A percentile compares a stretch with the other conserved stretches of the same genome.
phyloP scores from a whole-genome alignment of 176 grass and related monocot species.

The Triticum monococcum region DNA sequence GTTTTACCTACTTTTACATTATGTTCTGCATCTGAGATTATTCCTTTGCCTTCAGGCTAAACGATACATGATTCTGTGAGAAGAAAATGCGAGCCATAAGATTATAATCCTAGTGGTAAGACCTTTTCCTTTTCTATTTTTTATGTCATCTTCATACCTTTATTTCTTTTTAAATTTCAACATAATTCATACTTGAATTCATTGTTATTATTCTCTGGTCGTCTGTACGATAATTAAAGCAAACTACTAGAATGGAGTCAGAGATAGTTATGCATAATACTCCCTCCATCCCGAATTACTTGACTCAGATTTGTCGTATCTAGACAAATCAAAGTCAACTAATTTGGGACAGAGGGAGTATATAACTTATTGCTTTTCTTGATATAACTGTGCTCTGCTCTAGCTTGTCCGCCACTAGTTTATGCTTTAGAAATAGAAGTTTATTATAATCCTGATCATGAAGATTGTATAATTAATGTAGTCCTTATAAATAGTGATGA shows the following conservation, averaged over 20 bases:
- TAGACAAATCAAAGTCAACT: too few relatives aligned
- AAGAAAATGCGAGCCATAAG: neutral
- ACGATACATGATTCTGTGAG: neutral
- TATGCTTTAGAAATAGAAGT: neutral
- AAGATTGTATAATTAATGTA: neutral
- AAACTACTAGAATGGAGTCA: neutral
- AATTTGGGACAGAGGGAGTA: neutral
- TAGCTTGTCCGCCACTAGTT: neutral
- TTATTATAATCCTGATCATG: neutral
- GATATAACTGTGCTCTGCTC: neutral
- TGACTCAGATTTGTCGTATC: too few relatives aligned
- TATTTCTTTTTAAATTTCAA: neutral
- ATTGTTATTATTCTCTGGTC: neutral
- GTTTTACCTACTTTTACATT: neutral
- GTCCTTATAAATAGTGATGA: neutral
- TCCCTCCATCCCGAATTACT: too few relatives aligned
- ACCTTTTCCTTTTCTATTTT: neutral
- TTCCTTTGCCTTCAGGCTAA: neutral
- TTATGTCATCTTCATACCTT: neutral
- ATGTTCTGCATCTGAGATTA: neutral
- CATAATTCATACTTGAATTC: neutral
- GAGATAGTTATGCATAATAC: neutral
- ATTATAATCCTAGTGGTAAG: constrained; percentile 16
- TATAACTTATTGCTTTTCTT: neutral
- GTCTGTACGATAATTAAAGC: neutral